Evolutionary conservation across 805 yeast genomes (phyloP).

Genomic region (Saccharomycopsis sp.): DNA sequence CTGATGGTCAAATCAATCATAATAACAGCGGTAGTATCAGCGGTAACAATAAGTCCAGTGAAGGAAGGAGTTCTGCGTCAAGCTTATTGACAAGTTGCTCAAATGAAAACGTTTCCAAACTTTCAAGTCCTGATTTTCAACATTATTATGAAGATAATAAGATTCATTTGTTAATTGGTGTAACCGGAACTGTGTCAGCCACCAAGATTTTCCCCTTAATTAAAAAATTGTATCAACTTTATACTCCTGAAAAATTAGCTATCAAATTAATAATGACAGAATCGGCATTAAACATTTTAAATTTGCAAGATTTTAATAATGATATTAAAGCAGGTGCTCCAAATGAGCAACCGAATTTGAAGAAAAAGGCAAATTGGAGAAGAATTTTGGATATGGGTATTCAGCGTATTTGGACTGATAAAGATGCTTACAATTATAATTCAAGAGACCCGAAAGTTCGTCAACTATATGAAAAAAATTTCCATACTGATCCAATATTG

Average conservation of each 20-base stretch:
- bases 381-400: constrained; percentile 16
- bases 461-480: constrained; percentile 6
- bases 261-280: constrained; percentile 79
- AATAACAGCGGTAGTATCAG: neutral
- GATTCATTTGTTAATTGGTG: constrained; percentile 81
- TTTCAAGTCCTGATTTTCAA: constrained; percentile 1
- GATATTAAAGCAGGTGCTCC: neutral
- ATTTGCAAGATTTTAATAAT: constrained; percentile 7
- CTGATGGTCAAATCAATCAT: neutral
- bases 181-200: constrained; percentile 95
- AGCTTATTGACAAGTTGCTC: constrained; percentile 4
- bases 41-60: neutral
- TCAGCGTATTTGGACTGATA: constrained; percentile 17
- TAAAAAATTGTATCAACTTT: constrained; percentile 74
- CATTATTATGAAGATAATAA: constrained; percentile 62
- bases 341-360: constrained; percentile 1
- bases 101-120: constrained; percentile 3
- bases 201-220: constrained; percentile 85
- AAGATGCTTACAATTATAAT: constrained; percentile 8
- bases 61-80: neutral
- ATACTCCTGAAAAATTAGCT: constrained; percentile 64
- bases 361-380: constrained; percentile 19
- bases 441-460: constrained; percentile 3
- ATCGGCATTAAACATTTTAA: constrained; percentile 14
- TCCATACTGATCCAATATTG: constrained; percentile 51